Evolutionary conservation across 768 basidiomycete species (phyloP).

Genomic region (Russula brevipes): DNA sequence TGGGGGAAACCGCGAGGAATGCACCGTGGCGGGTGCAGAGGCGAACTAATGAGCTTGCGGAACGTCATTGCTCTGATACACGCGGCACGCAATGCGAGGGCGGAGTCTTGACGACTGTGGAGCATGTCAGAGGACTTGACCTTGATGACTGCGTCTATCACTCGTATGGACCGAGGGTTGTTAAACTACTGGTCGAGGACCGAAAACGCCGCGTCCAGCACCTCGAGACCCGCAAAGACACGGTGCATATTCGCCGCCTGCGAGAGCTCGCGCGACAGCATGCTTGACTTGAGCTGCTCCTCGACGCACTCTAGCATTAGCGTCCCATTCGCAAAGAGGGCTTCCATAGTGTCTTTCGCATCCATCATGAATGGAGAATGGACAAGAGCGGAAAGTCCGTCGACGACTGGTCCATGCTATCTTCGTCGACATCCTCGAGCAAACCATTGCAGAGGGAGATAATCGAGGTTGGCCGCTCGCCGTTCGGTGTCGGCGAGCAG

Average conservation of each 20-base stretch:
- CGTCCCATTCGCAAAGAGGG: not conserved
- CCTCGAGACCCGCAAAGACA: constrained; percentile 1
- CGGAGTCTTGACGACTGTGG: not conserved
- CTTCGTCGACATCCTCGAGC: constrained; percentile 1
- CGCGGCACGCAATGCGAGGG: not conserved
- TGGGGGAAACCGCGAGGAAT: not conserved
- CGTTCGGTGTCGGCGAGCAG: constrained; percentile 4
- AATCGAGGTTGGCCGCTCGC: not conserved
- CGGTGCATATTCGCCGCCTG: not conserved
- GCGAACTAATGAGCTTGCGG: not conserved
- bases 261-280: constrained; percentile 1
- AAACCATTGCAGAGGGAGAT: constrained; percentile 8
- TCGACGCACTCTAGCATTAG: not conserved
- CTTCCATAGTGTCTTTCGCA: not conserved
- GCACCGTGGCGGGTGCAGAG: not conserved
- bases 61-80: constrained; percentile 10
- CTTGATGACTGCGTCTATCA: not conserved
- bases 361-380: constrained; percentile 2
- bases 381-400: constrained; percentile 5
- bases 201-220: not conserved
- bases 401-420: constrained; percentile 2
- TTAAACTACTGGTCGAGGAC: constrained; percentile 1
- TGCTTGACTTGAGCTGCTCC: not conserved
- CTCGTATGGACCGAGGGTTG: not conserved
- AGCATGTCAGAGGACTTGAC: not conserved